Base-by-base conservation (phyloP, 1,284 basidiomycete genomes). In the Pseudozyma sp. region DNA sequence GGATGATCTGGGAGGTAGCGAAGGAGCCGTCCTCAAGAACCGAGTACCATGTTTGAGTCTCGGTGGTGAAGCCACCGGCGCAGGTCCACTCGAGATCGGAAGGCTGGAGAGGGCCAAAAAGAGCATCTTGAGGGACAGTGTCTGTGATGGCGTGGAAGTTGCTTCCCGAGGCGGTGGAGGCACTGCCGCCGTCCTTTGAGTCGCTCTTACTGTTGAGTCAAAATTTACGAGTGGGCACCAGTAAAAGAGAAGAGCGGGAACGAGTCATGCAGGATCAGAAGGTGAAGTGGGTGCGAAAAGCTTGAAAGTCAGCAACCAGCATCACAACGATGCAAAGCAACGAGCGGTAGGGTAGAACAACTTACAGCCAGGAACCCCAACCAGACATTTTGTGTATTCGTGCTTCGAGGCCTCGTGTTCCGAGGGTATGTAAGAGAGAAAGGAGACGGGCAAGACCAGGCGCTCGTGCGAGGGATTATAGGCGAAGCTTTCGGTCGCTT, bases 31-130 rank as follows among this genome's bases (percentile, higher is more conserved):
- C 93, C 43, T 91, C 89, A 13, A 93, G 88, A 75, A 92, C 89
- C 40, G 91, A 88, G 86, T 99, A 99, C 87, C 92, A 99, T 0
- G 87, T 89, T 85, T 97, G 94, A 0, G 96, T 98, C 86, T 99
- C 97, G 1, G 95, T 93, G 48, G 91, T 89, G 85, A 98, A 97
- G 0, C 95, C 94, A 21, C 87, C 86, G 3, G 90, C 88, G 85
- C 93, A 93, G 43, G 90, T 86, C 95, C 95, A 97, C 81, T 92
- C 90, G 44, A 90, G 89, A 84, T 95, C 94, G 77, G 88, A 89
- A 18, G 88, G 86, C 31, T 73, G 56, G 31, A 95, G 89, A 76
- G 90, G 89, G 25, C 92, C 92, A 77, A 89, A 90, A 52, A 92
- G 85, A 68, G 92, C 34, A 31, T 72, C 64, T 62, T 83, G 82